Percentiles rank a stretch among this genome's conserved stretches.
These are phyloP conservation scores for Aechmea fasciata DNA, from an alignment of 176 grass and related monocot genomes.

Conservation along the genomic window DNA sequence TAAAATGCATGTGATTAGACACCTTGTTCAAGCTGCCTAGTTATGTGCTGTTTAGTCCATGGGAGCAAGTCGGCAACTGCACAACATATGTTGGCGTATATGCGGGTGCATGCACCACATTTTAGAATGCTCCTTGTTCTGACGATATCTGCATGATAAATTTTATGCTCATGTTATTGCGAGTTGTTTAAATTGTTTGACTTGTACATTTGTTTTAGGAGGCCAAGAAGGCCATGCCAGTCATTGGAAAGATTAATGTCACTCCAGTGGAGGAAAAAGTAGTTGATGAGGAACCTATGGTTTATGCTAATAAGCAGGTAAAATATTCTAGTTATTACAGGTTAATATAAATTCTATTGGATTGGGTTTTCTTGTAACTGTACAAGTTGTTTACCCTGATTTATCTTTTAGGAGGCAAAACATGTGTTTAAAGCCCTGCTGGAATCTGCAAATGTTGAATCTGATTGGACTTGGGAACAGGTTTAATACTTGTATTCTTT, in stretches of 20 bases:
- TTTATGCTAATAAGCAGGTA: constrained; percentile 87
- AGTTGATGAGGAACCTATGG: constrained; percentile 59
- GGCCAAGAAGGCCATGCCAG: constrained; percentile 61
- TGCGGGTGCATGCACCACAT: too few relatives aligned
- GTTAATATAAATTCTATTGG: neutral
- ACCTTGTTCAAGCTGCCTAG: too few relatives aligned
- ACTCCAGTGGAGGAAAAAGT: constrained; percentile 67
- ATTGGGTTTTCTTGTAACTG: neutral
- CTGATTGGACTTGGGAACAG: constrained; percentile 97
- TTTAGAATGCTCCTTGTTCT: too few relatives aligned
- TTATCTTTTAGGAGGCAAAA: constrained; percentile 62
- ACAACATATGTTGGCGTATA: too few relatives aligned
- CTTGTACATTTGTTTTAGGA: constrained; percentile 31
- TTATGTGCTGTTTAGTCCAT: too few relatives aligned
- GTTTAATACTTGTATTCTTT: constrained; percentile 24
- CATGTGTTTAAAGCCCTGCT: constrained; percentile 80
- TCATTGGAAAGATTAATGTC: constrained; percentile 53
- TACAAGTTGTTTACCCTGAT: constrained; percentile 11
- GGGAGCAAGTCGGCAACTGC: too few relatives aligned
- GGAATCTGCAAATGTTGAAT: constrained; percentile 79
- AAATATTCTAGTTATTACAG: constrained; percentile 2
- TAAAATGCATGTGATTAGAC: too few relatives aligned
- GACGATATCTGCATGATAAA: too few relatives aligned
- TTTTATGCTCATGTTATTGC: too few relatives aligned
- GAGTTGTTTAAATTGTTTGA: too few relatives aligned